Evolutionary conservation across 164 flowering plant species (phyloP), one percentile per base, ranked within the genome.

Genomic region (Vitis rotundifolia): DNA sequence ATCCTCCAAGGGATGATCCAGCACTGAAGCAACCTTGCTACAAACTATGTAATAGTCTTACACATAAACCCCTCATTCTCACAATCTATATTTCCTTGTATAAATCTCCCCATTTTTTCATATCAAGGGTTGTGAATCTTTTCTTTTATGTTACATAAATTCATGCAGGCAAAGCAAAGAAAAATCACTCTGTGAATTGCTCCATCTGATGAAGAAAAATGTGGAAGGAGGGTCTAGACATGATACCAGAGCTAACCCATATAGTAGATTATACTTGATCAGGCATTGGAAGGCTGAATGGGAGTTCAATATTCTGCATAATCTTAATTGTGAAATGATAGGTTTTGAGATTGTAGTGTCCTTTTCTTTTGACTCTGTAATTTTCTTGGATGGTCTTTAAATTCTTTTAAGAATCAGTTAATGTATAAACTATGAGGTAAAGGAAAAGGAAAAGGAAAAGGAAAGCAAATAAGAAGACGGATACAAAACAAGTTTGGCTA

Each of bases 21-120:
- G 98, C 90, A 56, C 64, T 90, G 26, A 83, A 78, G 37, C 95
- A 92, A 73, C 98, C 99, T 28, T 96, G 99, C 82, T 93, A 82
- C 79, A 86, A 84, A 72, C 77, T 82, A 73, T 96, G 99, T 92
- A 91, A 80, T 61, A 9, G 3, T 49, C 49, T 52, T 37, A 37
- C 29, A 31, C 12, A 49, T 19, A n/a, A 37, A 37, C 5, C 7
- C 44, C 9, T 52, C 51, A 37, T 29, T 48, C n/a, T 4, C 16
- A 53, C 52, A 64, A 13, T 22, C 26, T 22, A 44, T 15, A 29
- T 54, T 5, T 13, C 22, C 6, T 47, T 8, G n/a, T 28, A 6
- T 51, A 2, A 1, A 22, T 60, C 12, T 66, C 54, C 18, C 59
- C 48, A 50, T 5, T 0, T 55, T 16, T 13, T 3, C 12, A 29